Evolutionary conservation across 805 yeast genomes (phyloP).

Genomic region (Candida ficus): DNA sequence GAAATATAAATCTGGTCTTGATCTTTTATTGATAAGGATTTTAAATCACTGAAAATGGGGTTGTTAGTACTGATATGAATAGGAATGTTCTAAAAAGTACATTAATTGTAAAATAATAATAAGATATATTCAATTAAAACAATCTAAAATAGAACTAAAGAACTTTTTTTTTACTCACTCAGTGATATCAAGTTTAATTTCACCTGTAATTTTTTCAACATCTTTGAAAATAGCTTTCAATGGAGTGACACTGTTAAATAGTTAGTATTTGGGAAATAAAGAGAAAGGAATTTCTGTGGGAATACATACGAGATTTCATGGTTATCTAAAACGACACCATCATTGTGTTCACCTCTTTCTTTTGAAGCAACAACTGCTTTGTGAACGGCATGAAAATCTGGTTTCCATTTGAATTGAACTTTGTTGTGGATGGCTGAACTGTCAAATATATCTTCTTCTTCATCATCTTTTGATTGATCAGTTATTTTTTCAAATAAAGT

Average conservation of each 20-base stretch:
- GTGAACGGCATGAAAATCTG: slow-evolving; percentile 69
- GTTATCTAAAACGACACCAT: slow-evolving; percentile 27
- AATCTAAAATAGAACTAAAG: neutral
- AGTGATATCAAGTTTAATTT: slow-evolving; percentile 37
- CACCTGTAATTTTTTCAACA: slow-evolving; percentile 48
- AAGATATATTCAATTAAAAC: neutral
- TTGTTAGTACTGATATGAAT: no score
- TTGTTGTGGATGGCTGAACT: slow-evolving; percentile 34
- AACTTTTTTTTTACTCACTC: slow-evolving; percentile 22
- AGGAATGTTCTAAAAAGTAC: neutral
- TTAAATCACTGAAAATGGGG: no score
- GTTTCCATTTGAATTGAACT: slow-evolving; percentile 72
- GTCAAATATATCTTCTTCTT: slow-evolving; percentile 42
- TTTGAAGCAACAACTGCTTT: slow-evolving; percentile 38
- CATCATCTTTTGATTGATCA: slow-evolving; percentile 13
- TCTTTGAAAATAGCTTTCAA: slow-evolving; percentile 65
- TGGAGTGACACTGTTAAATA: slow-evolving; percentile 53
- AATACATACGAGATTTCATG: slow-evolving; percentile 24
- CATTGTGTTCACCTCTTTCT: slow-evolving; percentile 24
- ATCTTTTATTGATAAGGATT: no score
- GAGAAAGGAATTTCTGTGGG: neutral
- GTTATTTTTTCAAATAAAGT: slow-evolving; percentile 41
- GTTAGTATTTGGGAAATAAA: slow-evolving; percentile 14
- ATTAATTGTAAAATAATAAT: neutral
- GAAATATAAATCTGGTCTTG: slow-evolving; percentile 23